Conservation (phyloP, 495 filamentous ascomycete species). For the Aspergillus steynii region DNA sequence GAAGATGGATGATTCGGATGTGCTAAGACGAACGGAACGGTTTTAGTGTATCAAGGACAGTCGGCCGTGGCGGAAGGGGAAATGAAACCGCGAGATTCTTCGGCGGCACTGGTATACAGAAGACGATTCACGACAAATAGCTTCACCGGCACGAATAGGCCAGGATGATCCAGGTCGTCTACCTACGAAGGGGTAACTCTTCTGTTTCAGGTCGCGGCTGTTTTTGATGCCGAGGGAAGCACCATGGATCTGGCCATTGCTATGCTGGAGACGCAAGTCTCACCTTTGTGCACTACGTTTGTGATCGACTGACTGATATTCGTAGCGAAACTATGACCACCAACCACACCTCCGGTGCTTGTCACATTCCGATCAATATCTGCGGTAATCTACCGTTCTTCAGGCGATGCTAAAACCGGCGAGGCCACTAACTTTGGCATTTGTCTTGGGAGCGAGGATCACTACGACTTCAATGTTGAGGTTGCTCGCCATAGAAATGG, state of each 20-base stretch:
- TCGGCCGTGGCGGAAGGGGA: background rate
- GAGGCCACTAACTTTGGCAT: conserved; percentile 35
- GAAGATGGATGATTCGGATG: background rate
- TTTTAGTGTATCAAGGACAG: background rate
- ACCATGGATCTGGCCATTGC: conserved; percentile 43
- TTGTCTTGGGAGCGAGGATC: conserved; percentile 28
- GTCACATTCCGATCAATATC: background rate
- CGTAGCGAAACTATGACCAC: conserved; percentile 33
- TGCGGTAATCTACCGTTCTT: conserved; percentile 5
- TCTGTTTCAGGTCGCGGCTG: conserved; percentile 1
- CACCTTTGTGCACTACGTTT: background rate
- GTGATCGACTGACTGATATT: background rate
- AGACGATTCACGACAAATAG: background rate
- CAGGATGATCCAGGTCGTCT: background rate
- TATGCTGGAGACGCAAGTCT: conserved; percentile 40
- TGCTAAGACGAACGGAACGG: background rate
- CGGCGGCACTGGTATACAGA: background rate
- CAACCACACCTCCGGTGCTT: conserved; percentile 36
- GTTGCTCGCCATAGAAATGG: conserved; percentile 32
- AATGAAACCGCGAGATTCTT: background rate
- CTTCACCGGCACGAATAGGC: background rate
- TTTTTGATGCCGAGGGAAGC: conserved; percentile 34
- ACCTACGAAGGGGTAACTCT: conserved; percentile 1
- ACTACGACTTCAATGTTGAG: conserved; percentile 30
- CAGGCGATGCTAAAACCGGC: conserved; percentile 33